phyloP scores from a whole-genome alignment of 768 basidiomycete genomes.

The Psilocybe subaeruginosa region DNA sequence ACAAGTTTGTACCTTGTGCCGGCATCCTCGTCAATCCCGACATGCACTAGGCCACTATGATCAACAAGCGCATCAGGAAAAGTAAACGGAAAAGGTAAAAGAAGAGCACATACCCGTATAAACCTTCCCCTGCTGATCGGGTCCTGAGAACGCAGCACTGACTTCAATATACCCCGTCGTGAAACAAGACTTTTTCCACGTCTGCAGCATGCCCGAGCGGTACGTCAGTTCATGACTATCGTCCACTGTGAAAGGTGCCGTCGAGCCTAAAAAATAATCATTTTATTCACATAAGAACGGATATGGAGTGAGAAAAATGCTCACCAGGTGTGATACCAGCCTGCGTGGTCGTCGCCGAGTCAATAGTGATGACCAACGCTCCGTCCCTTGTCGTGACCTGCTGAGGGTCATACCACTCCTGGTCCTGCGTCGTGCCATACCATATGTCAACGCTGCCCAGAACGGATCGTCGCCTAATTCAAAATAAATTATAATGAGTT shows the following conservation, averaged over 20 bases:
- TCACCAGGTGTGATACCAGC: conserved; percentile 34
- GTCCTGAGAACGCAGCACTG: conserved; percentile 58
- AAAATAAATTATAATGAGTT: not conserved
- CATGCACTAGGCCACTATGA: conserved; percentile 81
- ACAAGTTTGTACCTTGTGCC: too few relatives aligned
- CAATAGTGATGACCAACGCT: conserved; percentile 70
- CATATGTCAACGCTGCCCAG: conserved; percentile 76
- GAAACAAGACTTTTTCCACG: conserved; percentile 92
- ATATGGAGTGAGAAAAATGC: conserved; percentile 1
- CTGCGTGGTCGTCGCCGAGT: conserved; percentile 36
- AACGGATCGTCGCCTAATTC: conserved; percentile 59
- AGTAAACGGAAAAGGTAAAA: not conserved
- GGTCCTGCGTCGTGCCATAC: conserved; percentile 71
- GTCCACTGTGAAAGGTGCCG: conserved; percentile 45
- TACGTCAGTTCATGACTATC: conserved; percentile 65
- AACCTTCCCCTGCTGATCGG: conserved; percentile 50
- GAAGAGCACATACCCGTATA: conserved; percentile 37
- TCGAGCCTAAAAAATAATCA: conserved; percentile 33
- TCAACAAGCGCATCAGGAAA: not conserved
- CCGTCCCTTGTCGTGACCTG: conserved; percentile 72
- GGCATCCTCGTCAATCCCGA: too few relatives aligned
- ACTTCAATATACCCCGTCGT: conserved; percentile 82
- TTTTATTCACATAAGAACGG: not conserved
- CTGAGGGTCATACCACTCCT: conserved; percentile 77
- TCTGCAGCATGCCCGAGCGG: conserved; percentile 80